Conservation (phyloP, 345 rosid species). For the Corchorus olitorius region DNA sequence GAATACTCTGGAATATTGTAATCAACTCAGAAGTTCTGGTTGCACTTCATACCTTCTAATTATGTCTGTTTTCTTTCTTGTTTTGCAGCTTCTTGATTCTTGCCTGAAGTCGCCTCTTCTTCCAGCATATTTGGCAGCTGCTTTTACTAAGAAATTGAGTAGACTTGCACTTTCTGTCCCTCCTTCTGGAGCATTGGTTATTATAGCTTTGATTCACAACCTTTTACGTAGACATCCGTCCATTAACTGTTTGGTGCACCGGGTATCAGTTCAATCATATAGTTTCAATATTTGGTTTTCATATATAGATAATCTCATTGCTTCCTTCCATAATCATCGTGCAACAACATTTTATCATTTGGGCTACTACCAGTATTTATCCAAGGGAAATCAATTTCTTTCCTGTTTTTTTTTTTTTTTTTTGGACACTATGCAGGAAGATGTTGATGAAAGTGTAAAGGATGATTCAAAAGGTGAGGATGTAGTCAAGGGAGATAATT, state of each 20-base stretch:
- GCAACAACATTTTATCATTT: neutral
- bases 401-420: neutral
- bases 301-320: neutral
- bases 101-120: conserved; percentile 94
- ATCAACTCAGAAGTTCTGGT: neutral
- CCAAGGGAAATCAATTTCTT: neutral
- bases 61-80: conserved; percentile 9
- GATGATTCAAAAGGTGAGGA: conserved; percentile 40
- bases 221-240: conserved; percentile 88
- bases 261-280: conserved; percentile 38
- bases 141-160: conserved; percentile 88
- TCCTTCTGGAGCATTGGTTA: conserved; percentile 82
- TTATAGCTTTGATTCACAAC: conserved; percentile 84
- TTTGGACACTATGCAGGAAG: conserved; percentile 45
- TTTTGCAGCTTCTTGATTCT: conserved; percentile 86
- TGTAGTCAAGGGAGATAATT: conserved; percentile 23
- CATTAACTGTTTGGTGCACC: conserved; percentile 88
- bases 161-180: conserved; percentile 74
- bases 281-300: neutral
- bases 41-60: neutral
- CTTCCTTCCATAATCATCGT: neutral
- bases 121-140: conserved; percentile 96
- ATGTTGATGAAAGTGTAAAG: conserved; percentile 33
- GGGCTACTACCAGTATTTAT: neutral
- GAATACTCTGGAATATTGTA: neutral